Base-by-base conservation (phyloP, 441 rosid species). In the Raphanus hybrid region DNA sequence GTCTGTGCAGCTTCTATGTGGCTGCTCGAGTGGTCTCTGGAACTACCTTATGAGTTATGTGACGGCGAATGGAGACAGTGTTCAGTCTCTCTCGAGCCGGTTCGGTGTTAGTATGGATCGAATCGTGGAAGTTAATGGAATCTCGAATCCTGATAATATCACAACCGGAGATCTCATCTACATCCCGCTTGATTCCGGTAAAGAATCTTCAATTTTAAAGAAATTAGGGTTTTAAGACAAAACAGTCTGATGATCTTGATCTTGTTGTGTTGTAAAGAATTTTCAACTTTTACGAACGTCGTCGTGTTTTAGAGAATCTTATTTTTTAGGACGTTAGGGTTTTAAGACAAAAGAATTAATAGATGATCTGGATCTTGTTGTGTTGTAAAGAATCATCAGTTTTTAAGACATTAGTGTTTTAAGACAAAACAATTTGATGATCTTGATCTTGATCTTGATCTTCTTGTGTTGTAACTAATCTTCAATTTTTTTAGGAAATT, bases 31-130 rank as follows among this genome's bases (percentile, higher is more conserved):
- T 84, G 95, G 97, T 79, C 68, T 91, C 78, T 95, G 98, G 99
- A 95, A 93, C 84, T 95, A 95, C 75, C 87, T 95, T 82, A 83
- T 93, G 99, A 95, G 98, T 73, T 95, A 95, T 76, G 92, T 95
- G 77, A 69, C 90, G 76, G 85, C 23, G 76, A 90, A 82, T 64
- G 97, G 91, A 58, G 99, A 95, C 61, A 87, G 91, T 43, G 81
- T 96, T 77, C 92, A 86, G 75, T 91, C 97, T 3, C 81, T 96
- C 77, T 86, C 99, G 1, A 96, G 99, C 71, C 73, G 94, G 74
- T 96, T 96, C 73, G 98, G 98, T 61, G 92, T 90, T 72, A 93
- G 99, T 79, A 93, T 96, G 99, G 94, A 84, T 64, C 89, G 88
- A 71, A 93, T 96, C 65, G 98, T 90, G 74, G 34, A 82, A 61